phyloP scores from a whole-genome alignment of 495 filamentous ascomycete species.

The Ascodesmis nigricans region DNA sequence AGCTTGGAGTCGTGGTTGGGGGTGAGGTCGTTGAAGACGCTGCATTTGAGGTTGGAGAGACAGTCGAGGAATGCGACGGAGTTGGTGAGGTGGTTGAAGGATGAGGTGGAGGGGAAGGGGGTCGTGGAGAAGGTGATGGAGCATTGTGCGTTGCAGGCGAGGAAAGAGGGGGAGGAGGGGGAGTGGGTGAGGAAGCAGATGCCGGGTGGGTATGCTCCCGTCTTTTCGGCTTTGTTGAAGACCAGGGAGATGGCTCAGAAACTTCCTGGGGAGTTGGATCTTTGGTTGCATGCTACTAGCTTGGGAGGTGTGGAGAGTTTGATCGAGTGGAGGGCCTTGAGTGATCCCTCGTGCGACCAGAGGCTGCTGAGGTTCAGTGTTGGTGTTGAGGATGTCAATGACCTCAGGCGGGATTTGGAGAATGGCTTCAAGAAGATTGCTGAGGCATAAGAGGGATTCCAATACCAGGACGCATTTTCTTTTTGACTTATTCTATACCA shows the following conservation, averaged over 20 bases:
- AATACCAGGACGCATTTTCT: too few relatives aligned
- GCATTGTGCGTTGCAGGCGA: constrained; percentile 50
- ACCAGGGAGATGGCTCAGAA: constrained; percentile 35
- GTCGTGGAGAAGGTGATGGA: constrained; percentile 16
- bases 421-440: constrained; percentile 39
- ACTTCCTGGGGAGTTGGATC: constrained; percentile 51
- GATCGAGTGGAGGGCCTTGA: constrained; percentile 80
- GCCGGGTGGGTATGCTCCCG: constrained; percentile 75
- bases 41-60: constrained; percentile 57
- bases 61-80: constrained; percentile 45
- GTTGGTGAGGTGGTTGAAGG: constrained; percentile 50
- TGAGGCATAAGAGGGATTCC: too few relatives aligned
- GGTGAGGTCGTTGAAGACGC: constrained; percentile 59
- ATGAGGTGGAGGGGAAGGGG: constrained; percentile 23
- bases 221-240: constrained; percentile 54
- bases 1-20: constrained; percentile 83
- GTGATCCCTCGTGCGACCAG: constrained; percentile 48
- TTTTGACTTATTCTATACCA: too few relatives aligned
- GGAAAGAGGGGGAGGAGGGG: constrained; percentile 42
- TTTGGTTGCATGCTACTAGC: constrained; percentile 90
- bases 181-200: constrained; percentile 71
- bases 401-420: constrained; percentile 55
- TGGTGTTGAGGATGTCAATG: constrained; percentile 71
- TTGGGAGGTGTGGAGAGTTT: constrained; percentile 83
- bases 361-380: constrained; percentile 61